Conservation (phyloP, 352 stramenopile species). For the Phytopythium aichiense region DNA sequence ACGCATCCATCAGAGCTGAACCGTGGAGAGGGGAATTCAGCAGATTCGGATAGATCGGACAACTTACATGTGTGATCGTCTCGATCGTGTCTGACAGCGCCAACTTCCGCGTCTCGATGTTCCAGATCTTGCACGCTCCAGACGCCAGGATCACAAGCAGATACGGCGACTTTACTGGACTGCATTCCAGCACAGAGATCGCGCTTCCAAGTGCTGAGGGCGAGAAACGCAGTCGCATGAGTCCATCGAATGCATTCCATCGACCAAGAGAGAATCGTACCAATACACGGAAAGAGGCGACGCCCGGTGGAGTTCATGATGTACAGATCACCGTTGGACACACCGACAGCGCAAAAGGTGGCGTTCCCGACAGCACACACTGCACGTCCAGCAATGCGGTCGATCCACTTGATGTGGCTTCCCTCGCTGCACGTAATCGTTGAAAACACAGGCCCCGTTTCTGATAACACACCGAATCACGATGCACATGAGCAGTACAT, state of each 20-base stretch:
- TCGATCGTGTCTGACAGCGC: conserved; percentile 62
- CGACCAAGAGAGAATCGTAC: conserved; percentile 20
- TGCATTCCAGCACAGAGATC: conserved; percentile 73
- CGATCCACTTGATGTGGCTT: conserved; percentile 69
- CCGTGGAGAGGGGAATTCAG: neutral
- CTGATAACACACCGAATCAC: conserved; percentile 14
- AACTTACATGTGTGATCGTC: conserved; percentile 46
- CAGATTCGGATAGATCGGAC: neutral
- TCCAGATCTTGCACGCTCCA: conserved; percentile 70
- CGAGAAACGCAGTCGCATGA: conserved; percentile 3
- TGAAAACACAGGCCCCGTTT: conserved; percentile 62
- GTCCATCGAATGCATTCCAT: neutral
- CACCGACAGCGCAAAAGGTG: conserved; percentile 53
- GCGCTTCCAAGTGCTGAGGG: conserved; percentile 51
- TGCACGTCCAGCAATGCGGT: conserved; percentile 62
- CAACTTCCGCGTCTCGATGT: conserved; percentile 44
- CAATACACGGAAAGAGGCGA: conserved; percentile 76
- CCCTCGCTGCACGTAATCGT: conserved; percentile 60
- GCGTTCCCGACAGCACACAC: conserved; percentile 62
- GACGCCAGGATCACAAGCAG: conserved; percentile 67
- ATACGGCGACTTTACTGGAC: conserved; percentile 49
- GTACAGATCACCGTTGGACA: conserved; percentile 64
- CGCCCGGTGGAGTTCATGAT: conserved; percentile 55
- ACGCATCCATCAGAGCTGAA: neutral
- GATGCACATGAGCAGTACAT: neutral